Evolutionary conservation across 2,329 filamentous ascomycete genomes (phyloP).

Genomic region (Claviceps arundinis): DNA sequence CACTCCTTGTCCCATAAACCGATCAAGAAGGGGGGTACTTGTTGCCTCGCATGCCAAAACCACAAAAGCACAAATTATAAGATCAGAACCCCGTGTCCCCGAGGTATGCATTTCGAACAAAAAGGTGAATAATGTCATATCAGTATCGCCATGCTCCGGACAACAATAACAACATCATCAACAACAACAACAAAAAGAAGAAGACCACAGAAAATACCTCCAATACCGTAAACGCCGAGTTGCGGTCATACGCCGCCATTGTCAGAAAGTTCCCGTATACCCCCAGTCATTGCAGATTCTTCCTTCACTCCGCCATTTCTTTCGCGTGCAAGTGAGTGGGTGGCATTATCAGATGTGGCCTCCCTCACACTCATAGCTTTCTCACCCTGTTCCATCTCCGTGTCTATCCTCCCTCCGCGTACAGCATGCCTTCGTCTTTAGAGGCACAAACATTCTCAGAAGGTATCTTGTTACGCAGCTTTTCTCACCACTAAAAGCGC

Average conservation of each 20-base stretch:
- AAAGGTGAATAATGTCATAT: slow-evolving; percentile 14
- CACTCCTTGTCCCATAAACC: too few relatives aligned
- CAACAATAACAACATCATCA: slow-evolving; percentile 8
- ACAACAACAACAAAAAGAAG: slow-evolving; percentile 9
- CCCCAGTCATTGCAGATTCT: background rate
- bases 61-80: background rate
- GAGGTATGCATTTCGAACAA: slow-evolving; percentile 6
- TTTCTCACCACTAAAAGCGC: background rate
- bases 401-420: background rate
- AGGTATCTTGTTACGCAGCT: background rate
- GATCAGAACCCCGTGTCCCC: background rate
- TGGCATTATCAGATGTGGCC: background rate
- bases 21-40: background rate
- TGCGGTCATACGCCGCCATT: slow-evolving; percentile 6
- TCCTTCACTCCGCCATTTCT: background rate
- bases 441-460: background rate
- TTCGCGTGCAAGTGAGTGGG: background rate
- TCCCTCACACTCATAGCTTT: background rate
- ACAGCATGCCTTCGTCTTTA: background rate
- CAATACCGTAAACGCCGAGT: slow-evolving; percentile 19
- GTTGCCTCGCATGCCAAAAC: background rate
- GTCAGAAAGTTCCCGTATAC: slow-evolving; percentile 5
- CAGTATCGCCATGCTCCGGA: slow-evolving; percentile 21
- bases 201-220: slow-evolving; percentile 10
- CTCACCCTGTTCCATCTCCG: background rate